These are phyloP conservation scores for Aphanomyces cochlioides DNA, from an alignment of 352 stramenopile species.

Conservation along the genomic window DNA sequence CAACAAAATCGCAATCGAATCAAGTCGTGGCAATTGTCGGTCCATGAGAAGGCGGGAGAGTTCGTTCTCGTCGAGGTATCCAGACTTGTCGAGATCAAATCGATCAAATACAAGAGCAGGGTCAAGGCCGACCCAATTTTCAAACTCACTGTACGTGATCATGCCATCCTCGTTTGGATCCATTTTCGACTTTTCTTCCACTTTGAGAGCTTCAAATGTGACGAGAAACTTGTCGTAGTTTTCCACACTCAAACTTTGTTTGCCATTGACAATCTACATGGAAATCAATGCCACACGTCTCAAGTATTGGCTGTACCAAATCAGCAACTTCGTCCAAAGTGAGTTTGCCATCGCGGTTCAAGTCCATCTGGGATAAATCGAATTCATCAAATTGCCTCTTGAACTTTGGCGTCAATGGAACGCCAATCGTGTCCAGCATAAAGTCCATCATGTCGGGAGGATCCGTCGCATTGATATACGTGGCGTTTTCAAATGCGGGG, in stretches of 20 bases:
- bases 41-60: slow-evolving; percentile 61
- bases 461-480: slow-evolving; percentile 47
- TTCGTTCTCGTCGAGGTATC: slow-evolving; percentile 79
- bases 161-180: slow-evolving; percentile 49
- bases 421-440: slow-evolving; percentile 59
- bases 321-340: slow-evolving; percentile 52
- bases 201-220: slow-evolving; percentile 66
- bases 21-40: slow-evolving; percentile 63
- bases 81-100: slow-evolving; percentile 83
- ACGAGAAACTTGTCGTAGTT: slow-evolving; percentile 41
- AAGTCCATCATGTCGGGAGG: slow-evolving; percentile 44
- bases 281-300: neutral
- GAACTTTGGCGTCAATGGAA: slow-evolving; percentile 55
- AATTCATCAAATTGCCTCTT: slow-evolving; percentile 64
- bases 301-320: slow-evolving; percentile 8
- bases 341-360: slow-evolving; percentile 64
- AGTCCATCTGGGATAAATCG: slow-evolving; percentile 66
- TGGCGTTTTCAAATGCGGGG: slow-evolving; percentile 47
- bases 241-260: slow-evolving; percentile 44
- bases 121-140: slow-evolving; percentile 62
- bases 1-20: slow-evolving; percentile 62
- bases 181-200: slow-evolving; percentile 43
- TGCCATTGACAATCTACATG: slow-evolving; percentile 33
- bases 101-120: slow-evolving; percentile 75
- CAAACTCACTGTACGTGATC: slow-evolving; percentile 72